A percentile compares a stretch with the other conserved stretches of the same genome.
These are phyloP conservation scores for Acanthochlamys bracteata DNA, from an alignment of 106 monocot species.

Conservation along the genomic window DNA sequence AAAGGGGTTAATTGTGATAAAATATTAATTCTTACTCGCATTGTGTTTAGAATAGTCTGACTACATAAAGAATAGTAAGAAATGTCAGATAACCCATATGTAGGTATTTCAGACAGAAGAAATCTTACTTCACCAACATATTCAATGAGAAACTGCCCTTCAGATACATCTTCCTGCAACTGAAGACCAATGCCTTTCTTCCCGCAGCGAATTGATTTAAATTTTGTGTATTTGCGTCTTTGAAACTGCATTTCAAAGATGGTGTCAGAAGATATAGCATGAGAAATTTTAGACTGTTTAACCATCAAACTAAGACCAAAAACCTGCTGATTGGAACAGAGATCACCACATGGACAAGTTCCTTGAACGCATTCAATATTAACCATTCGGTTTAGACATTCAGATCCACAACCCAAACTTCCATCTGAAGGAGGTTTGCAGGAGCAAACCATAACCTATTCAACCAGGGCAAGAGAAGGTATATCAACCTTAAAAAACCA, in stretches of 20 bases:
- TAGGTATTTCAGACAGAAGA: no score
- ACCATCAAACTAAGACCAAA: not conserved
- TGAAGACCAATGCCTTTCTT: conserved; percentile 91
- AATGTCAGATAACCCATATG: no score
- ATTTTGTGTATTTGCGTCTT: conserved; percentile 81
- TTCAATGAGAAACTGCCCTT: conserved; percentile 93
- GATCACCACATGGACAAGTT: conserved; percentile 89
- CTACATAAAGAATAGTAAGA: no score
- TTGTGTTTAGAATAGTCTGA: no score
- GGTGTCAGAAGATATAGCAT: not conserved
- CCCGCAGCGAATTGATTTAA: conserved; percentile 59
- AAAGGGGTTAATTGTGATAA: no score
- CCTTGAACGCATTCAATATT: conserved; percentile 92
- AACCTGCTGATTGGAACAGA: conserved; percentile 92
- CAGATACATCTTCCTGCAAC: conserved; percentile 45
- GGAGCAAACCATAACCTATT: conserved; percentile 90
- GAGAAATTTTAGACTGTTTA: not conserved
- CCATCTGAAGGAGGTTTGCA: conserved; percentile 66
- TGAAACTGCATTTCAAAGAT: conserved; percentile 52
- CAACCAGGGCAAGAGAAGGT: conserved; percentile 7
- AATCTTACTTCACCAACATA: conserved; percentile 91
- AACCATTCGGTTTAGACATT: conserved; percentile 90
- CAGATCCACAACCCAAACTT: conserved; percentile 72
- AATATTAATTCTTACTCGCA: no score
- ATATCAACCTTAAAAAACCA: not conserved